phyloP scores from a whole-genome alignment of 129 eudicot species.

The Pulicaria dysenterica region DNA sequence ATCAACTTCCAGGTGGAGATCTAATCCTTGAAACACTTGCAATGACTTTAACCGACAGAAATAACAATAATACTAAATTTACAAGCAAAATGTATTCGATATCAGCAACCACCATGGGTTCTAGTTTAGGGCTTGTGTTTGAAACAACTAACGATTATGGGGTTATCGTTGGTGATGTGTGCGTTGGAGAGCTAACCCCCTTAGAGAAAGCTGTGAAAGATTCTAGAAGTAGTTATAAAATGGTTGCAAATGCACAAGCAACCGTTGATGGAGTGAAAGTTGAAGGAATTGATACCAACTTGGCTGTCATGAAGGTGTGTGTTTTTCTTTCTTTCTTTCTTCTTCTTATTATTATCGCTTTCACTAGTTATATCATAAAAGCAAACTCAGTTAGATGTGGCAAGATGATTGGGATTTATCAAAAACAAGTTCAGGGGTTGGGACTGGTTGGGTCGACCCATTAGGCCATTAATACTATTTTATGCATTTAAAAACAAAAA shows the following conservation, averaged over 20 bases:
- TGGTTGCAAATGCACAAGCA: slow-evolving; percentile 81
- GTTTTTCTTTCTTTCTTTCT: not conserved
- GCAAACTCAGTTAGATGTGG: no score
- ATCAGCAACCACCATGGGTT: slow-evolving; percentile 67
- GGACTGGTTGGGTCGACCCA: no score
- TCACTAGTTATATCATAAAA: no score
- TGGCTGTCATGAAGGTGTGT: slow-evolving; percentile 83
- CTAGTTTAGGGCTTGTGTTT: slow-evolving; percentile 60
- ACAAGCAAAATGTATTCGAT: slow-evolving; percentile 54
- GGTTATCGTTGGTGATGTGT: slow-evolving; percentile 71
- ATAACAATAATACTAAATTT: slow-evolving; percentile 28
- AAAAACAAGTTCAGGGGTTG: no score
- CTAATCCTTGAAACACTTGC: slow-evolving; percentile 73
- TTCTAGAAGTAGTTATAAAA: slow-evolving; percentile 76
- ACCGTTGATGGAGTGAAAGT: slow-evolving; percentile 95
- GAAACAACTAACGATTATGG: slow-evolving; percentile 43
- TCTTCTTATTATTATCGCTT: not conserved
- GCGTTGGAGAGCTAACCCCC: slow-evolving; percentile 79
- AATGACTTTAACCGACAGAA: slow-evolving; percentile 48
- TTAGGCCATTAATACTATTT: no score
- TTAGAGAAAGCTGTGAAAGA: slow-evolving; percentile 78
- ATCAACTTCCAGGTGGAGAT: slow-evolving; percentile 95
- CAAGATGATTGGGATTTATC: no score
- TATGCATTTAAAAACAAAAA: no score
- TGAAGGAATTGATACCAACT: slow-evolving; percentile 87